Base-by-base conservation (phyloP, 371 early-diverging fungal genomes). In the Zopfochytrium polystomum region DNA sequence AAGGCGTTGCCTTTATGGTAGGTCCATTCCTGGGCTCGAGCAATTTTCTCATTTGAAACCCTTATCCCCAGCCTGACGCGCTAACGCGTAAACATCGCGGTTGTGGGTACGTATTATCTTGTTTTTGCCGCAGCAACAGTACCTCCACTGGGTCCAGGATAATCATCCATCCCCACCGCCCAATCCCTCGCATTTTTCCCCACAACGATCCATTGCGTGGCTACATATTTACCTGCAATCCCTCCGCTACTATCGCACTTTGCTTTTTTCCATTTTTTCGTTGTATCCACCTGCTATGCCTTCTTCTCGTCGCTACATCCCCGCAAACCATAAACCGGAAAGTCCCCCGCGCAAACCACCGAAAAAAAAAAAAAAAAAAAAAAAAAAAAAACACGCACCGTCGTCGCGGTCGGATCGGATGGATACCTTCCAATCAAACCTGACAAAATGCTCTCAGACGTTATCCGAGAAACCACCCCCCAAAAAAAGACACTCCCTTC, bases 1-100 rank as follows among this genome's bases (percentile, higher is more conserved):
- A 69, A 31, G 70, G 72, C 20, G 89, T 87, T 43, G 74, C 84
- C 20, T 70, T 90, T 50, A 66, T 81, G 74, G 85, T 86, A 73
- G 65, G 66, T 56, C 34, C 11, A 7, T 52, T 27, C 38, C 38
- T 55, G 26, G 7, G 11, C 25, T 23, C 30, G 20, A 57, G 22
- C 11, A 1, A 29, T 33, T 27, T 11, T 15, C 34, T 44, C 2
- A 33, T 22, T 64, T 43, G 30, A n/a, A n/a, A n/a, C n/a, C n/a
- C 2, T 2, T 50, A 62, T 31, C 31, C 13, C 29, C 60, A 79
- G 75, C 85, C 87, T 1, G 84, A 87, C 61, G 56, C 75, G 23
- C 47, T 65, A 26, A 70, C 77, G 26, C 72, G 86, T 48, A 82
- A 81, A 64, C 89, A 89, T 67, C 79, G 75, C 51, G 83, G 84